phyloP scores from a whole-genome alignment of 176 grass and related monocot genomes.

The Raddia guianensis region DNA sequence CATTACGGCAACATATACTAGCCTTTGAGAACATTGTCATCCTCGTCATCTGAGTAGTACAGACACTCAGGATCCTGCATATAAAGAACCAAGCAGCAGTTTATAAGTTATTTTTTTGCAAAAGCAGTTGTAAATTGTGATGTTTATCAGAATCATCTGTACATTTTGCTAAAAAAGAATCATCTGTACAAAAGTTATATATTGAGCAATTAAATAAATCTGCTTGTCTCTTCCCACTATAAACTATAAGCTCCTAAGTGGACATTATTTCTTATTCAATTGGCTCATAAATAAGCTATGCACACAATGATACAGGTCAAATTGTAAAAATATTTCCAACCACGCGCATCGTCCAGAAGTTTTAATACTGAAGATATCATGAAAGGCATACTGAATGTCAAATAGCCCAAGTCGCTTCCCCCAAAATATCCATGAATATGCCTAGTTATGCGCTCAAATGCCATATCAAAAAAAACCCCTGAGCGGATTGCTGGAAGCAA shows the following conservation, averaged over 20 bases:
- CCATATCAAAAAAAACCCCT: not conserved
- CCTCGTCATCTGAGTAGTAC: constrained; percentile 79
- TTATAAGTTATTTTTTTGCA: constrained; percentile 10
- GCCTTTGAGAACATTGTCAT: constrained; percentile 51
- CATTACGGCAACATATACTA: constrained; percentile 22
- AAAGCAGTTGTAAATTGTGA: not conserved
- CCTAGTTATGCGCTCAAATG: not conserved
- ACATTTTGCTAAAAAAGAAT: not conserved
- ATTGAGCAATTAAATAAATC: not conserved
- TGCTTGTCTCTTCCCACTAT: not conserved
- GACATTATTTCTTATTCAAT: not conserved
- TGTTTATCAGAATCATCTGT: not conserved
- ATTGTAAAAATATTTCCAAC: constrained; percentile 11
- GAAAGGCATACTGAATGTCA: not conserved
- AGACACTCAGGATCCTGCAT: constrained; percentile 72
- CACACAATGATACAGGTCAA: not conserved
- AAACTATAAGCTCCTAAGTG: not conserved
- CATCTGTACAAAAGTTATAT: not conserved
- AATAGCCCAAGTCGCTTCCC: not conserved
- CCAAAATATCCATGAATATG: not conserved
- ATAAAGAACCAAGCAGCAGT: constrained; percentile 22
- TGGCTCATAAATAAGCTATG: constrained; percentile 3
- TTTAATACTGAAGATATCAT: not conserved
- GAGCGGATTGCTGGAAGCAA: not conserved
- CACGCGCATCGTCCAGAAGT: not conserved